Conservation (phyloP, 2,329 filamentous ascomycete genomes). For the Claviceps africana region DNA sequence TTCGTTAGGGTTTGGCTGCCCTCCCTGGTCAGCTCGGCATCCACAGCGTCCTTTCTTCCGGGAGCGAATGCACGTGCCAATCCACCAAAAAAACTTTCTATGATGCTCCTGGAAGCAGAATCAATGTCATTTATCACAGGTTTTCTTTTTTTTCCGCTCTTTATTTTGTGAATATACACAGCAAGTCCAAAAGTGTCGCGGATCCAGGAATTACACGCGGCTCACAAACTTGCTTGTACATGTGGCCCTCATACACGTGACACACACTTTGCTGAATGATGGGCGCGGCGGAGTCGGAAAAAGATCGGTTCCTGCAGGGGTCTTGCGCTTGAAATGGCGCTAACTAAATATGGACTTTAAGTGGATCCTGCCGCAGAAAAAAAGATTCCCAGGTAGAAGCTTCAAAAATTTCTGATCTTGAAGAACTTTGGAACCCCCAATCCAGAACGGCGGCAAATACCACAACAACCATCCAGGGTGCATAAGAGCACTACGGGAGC, state of each 20-base stretch:
- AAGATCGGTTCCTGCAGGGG: conserved; percentile 7
- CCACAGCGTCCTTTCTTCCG: not conserved
- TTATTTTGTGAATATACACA: not conserved
- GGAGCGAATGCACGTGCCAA: not conserved
- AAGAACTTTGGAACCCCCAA: conserved; percentile 1
- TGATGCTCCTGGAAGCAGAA: not conserved
- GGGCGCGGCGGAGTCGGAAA: conserved; percentile 2
- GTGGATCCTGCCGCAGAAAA: conserved; percentile 9
- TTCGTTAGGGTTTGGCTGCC: conserved; percentile 29
- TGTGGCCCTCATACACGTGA: conserved; percentile 1
- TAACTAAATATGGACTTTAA: conserved; percentile 7
- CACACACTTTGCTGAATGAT: not conserved
- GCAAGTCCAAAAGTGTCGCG: not conserved
- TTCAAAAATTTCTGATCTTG: conserved; percentile 24
- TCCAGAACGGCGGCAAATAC: conserved; percentile 9
- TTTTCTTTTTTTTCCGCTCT: no score
- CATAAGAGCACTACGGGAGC: not conserved
- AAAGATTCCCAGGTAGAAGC: conserved; percentile 15
- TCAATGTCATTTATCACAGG: not conserved
- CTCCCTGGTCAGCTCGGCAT: conserved; percentile 12
- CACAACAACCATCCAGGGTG: conserved; percentile 1
- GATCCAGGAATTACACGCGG: not conserved
- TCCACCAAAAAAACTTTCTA: not conserved
- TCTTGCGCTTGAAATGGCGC: not conserved
- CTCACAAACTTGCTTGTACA: not conserved